Percentiles rank a stretch among this genome's conserved stretches.
These are phyloP conservation scores for Vitis hybrid DNA, from an alignment of 177 flowering plant genomes.

Conservation along the genomic window DNA sequence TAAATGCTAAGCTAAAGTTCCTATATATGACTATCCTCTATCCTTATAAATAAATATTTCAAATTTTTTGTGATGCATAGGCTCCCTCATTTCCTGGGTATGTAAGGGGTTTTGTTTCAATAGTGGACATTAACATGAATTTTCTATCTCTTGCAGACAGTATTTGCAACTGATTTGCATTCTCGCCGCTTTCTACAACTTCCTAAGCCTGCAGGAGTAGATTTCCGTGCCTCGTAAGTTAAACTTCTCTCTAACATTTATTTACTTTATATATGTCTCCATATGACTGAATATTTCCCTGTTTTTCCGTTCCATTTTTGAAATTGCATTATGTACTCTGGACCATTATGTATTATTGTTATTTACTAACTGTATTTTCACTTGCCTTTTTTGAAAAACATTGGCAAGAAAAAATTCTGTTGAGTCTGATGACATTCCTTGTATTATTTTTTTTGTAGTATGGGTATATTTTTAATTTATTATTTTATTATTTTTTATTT, in stretches of 20 bases:
- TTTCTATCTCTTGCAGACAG: constrained; percentile 56
- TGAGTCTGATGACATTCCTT: too few species aligned
- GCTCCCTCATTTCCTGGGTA: not conserved
- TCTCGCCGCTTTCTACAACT: constrained; percentile 84
- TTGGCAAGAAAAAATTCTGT: too few species aligned
- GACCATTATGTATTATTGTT: not conserved
- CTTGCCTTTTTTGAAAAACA: too few species aligned
- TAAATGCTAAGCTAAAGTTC: too few species aligned
- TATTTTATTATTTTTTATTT: too few species aligned
- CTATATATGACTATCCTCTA: too few species aligned
- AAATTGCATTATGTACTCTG: not conserved
- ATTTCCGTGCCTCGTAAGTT: constrained; percentile 98
- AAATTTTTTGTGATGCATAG: not conserved
- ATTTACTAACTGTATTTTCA: not conserved
- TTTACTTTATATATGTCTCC: not conserved
- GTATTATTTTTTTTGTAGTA: too few species aligned
- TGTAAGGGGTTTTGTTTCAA: not conserved
- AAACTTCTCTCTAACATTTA: constrained; percentile 1
- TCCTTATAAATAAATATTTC: too few species aligned
- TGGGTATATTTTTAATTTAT: too few species aligned
- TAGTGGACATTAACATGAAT: not conserved
- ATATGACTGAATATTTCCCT: too few species aligned
- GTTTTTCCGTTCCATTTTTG: too few species aligned
- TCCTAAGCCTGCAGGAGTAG: constrained; percentile 92
- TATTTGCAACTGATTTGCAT: constrained; percentile 89